Evolutionary conservation across 83 land plant species (phyloP).

Genomic region (Thuja plicata): DNA sequence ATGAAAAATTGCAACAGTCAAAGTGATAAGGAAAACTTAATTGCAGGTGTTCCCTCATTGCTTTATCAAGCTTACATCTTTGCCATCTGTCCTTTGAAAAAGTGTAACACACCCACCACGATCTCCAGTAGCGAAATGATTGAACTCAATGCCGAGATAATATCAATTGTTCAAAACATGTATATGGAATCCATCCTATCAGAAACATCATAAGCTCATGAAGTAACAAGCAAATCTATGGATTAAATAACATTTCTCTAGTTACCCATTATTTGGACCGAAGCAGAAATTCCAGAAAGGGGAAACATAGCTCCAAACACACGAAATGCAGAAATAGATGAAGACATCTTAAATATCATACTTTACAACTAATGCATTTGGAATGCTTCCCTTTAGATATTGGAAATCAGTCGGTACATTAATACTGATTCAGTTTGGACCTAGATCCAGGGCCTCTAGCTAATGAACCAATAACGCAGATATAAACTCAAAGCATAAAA

Average conservation of each 20-base stretch:
- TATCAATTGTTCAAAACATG: slow-evolving; percentile 56
- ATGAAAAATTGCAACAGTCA: slow-evolving; percentile 1
- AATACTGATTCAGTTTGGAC: background rate
- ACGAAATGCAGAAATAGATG: background rate
- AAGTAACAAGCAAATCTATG: background rate
- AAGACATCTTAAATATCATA: background rate
- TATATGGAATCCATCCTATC: background rate
- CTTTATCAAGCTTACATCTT: slow-evolving; percentile 44
- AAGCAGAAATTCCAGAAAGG: background rate
- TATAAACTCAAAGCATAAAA: no score
- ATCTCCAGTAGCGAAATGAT: slow-evolving; percentile 82
- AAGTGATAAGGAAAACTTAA: background rate
- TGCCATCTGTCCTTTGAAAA: slow-evolving; percentile 64
- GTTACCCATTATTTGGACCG: background rate
- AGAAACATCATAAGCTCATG: background rate
- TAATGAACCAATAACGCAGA: no score
- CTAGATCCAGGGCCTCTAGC: no score
- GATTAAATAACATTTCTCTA: background rate
- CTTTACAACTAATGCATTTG: background rate
- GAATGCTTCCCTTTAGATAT: background rate
- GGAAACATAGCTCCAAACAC: background rate
- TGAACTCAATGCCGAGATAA: slow-evolving; percentile 84
- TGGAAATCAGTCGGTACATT: background rate
- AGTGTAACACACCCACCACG: slow-evolving; percentile 83
- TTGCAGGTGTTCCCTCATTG: background rate